Evolutionary conservation across 1,139 yeast species (phyloP).

Genomic region (Geotrichum europaeum): DNA sequence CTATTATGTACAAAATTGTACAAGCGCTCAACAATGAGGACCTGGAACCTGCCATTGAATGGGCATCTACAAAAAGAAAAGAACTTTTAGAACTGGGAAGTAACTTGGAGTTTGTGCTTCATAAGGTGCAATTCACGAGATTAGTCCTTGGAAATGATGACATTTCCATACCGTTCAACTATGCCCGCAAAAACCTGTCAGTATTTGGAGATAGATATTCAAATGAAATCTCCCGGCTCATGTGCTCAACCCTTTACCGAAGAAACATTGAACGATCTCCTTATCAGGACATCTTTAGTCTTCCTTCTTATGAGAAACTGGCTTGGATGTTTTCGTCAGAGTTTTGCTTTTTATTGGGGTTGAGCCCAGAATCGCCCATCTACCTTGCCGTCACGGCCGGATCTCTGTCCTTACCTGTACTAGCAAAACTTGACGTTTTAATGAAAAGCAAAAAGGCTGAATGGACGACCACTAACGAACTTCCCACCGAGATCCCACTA

Average conservation of each 20-base stretch:
- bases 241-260: conserved; percentile 44
- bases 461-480: conserved; percentile 52
- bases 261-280: conserved; percentile 39
- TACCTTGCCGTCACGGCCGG: conserved; percentile 66
- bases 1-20: conserved; percentile 36
- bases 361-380: conserved; percentile 67
- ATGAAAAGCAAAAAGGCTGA: conserved; percentile 45
- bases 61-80: conserved; percentile 37
- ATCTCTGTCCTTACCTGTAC: conserved; percentile 61
- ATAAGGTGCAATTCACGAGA: conserved; percentile 49
- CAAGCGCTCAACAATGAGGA: conserved; percentile 29
- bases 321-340: conserved; percentile 57
- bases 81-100: conserved; percentile 31
- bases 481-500: conserved; percentile 54
- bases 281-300: conserved; percentile 31
- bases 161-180: conserved; percentile 42
- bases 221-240: conserved; percentile 48
- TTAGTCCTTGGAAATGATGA: conserved; percentile 29
- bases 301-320: conserved; percentile 39
- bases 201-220: conserved; percentile 40
- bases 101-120: conserved; percentile 57
- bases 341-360: conserved; percentile 56
- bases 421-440: conserved; percentile 57
- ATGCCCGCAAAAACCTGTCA: conserved; percentile 51
- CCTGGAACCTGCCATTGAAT: conserved; percentile 38